Percentiles rank a stretch among this genome's conserved stretches.
phyloP scores from a whole-genome alignment of 106 monocot species.

The Dendrobium catenatum region DNA sequence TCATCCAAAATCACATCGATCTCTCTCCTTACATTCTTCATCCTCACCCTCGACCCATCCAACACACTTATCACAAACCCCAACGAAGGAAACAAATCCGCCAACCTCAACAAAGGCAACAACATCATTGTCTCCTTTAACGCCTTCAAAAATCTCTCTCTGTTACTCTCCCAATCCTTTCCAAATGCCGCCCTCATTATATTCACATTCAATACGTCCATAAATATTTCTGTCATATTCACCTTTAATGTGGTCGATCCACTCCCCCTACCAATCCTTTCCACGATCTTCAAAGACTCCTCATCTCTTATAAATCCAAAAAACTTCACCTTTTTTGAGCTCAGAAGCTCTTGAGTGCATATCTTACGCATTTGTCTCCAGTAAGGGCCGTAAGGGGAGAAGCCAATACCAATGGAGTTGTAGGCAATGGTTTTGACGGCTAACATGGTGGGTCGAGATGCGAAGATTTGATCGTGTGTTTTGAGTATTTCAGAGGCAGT shows the following conservation, averaged over 20 bases:
- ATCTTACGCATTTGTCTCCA: slow-evolving; percentile 23
- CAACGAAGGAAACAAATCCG: background rate
- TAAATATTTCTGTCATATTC: background rate
- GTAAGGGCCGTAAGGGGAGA: slow-evolving; percentile 21
- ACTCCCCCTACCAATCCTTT: background rate
- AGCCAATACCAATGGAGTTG: slow-evolving; percentile 8
- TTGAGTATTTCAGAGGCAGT: slow-evolving; percentile 12
- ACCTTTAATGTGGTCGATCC: background rate
- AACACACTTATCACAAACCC: no score
- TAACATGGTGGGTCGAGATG: slow-evolving; percentile 1
- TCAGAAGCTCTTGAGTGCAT: slow-evolving; percentile 18
- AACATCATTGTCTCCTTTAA: background rate
- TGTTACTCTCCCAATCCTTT: background rate
- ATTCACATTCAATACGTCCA: background rate
- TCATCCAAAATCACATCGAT: slow-evolving; percentile 3
- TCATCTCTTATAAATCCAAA: slow-evolving; percentile 2
- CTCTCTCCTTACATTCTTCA: background rate
- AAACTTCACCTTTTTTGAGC: slow-evolving; percentile 10
- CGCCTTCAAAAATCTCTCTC: background rate
- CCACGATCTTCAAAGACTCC: slow-evolving; percentile 3
- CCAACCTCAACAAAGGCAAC: background rate
- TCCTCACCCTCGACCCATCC: no score
- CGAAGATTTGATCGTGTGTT: slow-evolving; percentile 21
- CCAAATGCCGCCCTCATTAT: background rate
- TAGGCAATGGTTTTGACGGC: background rate